Conservation (phyloP, 2,329 filamentous ascomycete genomes). For the Xylariales sp. region DNA sequence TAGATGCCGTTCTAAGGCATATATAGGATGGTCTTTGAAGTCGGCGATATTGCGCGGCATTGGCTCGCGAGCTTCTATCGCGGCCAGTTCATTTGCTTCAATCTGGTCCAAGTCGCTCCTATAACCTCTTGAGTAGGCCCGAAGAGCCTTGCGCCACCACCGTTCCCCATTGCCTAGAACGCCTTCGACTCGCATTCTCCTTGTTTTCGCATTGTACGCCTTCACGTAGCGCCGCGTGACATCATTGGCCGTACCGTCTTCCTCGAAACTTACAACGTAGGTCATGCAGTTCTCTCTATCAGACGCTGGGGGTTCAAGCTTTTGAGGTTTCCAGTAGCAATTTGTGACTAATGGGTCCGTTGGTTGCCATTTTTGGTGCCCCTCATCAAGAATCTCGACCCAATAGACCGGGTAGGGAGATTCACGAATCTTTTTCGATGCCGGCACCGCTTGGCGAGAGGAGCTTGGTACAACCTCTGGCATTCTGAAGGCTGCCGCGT, state of each 20-base stretch:
- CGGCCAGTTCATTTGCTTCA: conserved; percentile 80
- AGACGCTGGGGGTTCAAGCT: conserved; percentile 83
- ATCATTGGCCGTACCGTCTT: conserved; percentile 81
- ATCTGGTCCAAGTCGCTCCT: conserved; percentile 80
- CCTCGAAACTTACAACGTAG: conserved; percentile 88
- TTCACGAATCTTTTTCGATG: conserved; percentile 66
- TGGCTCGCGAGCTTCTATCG: conserved; percentile 77
- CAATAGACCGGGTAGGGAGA: conserved; percentile 88
- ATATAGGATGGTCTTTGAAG: conserved; percentile 87
- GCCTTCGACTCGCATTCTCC: conserved; percentile 80
- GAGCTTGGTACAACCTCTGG: conserved; percentile 56
- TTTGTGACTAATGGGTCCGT: conserved; percentile 87
- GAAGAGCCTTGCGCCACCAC: conserved; percentile 67
- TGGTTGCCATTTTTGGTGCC: conserved; percentile 90
- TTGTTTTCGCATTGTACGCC: conserved; percentile 89
- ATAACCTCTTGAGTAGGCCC: conserved; percentile 57
- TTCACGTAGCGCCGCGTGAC: conserved; percentile 90
- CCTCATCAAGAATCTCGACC: conserved; percentile 90
- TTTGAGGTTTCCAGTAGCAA: conserved; percentile 77
- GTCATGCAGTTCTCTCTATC: conserved; percentile 81
- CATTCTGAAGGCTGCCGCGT: conserved; percentile 64
- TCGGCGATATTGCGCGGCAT: conserved; percentile 89
- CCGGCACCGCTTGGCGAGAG: conserved; percentile 49
- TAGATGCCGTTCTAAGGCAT: conserved; percentile 86
- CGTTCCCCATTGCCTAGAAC: conserved; percentile 59